Base-by-base conservation (phyloP, 495 filamentous ascomycete genomes). In the Penicillium subrubescens region DNA sequence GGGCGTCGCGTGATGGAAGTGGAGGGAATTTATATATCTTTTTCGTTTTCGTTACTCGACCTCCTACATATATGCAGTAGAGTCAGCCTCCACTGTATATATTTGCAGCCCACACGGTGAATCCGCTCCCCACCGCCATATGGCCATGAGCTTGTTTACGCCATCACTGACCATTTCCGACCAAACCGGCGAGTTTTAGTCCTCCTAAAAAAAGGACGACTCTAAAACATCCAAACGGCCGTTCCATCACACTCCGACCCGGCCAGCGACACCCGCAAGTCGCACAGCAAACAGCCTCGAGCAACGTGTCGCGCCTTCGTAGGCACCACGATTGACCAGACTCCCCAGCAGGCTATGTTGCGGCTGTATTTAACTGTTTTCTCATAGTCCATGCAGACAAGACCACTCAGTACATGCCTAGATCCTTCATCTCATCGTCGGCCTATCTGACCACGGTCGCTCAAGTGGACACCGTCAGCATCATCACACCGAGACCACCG, bases 141-240 rank as follows among this genome's bases (percentile, higher is more conserved):
- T 66, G 52, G 57, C 50, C 7, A 60, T 59, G 57, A 60, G 50
- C 60, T 56, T 66, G 35, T 69, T 50, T 68, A 43, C 55, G 35
- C 29, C 59, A 56, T 59, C 54, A 25, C 19, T 43, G 7, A 35
- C 43, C 17, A 25, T 31, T n/a, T 27, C 12, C 8, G 48, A 31
- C 12, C 48, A 52, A 31, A 21, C 48, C 48, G 2, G 12, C 12
- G 14, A 27, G 5, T 31, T 31, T 41, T 41, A 17, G 35, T 4
- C 14, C 15, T 41, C 37, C 15, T n/a, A n/a, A n/a, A 41, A 14
- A 29, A 1, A 31, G 10, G 25, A 27, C 19, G 12, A 57, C 34
- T 53, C 46, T 59, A 62, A 63, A 65, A 70, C 65, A 60, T 54
- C 27, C 65, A 61, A 68, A 71, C 62, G 48, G 44, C 57, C 43